Evolutionary conservation across 2,329 filamentous ascomycete genomes (phyloP), one percentile per base, ranked within the genome.

Genomic region (Penicillium palitans): DNA sequence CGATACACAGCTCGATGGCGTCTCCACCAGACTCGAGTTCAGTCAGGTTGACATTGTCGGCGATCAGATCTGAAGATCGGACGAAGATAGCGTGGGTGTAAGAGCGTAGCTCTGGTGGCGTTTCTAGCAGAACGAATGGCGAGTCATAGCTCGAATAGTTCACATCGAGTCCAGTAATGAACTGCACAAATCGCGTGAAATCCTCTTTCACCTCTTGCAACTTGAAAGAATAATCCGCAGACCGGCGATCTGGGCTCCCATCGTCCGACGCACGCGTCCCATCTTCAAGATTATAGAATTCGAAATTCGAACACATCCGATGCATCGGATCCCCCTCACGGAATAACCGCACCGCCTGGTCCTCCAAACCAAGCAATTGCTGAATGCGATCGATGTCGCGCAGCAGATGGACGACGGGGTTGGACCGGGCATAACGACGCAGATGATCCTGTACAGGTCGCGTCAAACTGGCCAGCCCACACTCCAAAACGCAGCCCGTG

Each of bases 1-100:
- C 84, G 50, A 87, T 79, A 57, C 84, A 82, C 3, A 87, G 73
- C 66, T 87, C 85, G 42, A 87, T 80, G 24, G 82, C 83, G 73
- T 87, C 85, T 8, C 79, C 84, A 9, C 81, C 78, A 8, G 84
- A 84, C 70, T 87, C 84, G 2, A 87, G 74, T 45, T 81, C 78
- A 6, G 79, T 75, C 62, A 85, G 74, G 46, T 83, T 79, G 19
- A 78, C 67, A 29, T 61, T 60, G 25, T 67, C 68, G 2, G 68
- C 67, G 7, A 68, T 63, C 21, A 77, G 62, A 45, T 75, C 70
- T 2, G 76, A 77, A 5, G 72, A 68, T 12, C 72, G 72, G 7
- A 79, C 65, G 27, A 75, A 70, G 12, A 79, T 72, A 10, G 74
- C 72, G 61, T 79, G 75, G 2, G 76, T 78, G 50, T 81, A 79